These are phyloP conservation scores for Triticum monococcum DNA, from an alignment of 176 grass and related monocot species.

Conservation along the genomic window DNA sequence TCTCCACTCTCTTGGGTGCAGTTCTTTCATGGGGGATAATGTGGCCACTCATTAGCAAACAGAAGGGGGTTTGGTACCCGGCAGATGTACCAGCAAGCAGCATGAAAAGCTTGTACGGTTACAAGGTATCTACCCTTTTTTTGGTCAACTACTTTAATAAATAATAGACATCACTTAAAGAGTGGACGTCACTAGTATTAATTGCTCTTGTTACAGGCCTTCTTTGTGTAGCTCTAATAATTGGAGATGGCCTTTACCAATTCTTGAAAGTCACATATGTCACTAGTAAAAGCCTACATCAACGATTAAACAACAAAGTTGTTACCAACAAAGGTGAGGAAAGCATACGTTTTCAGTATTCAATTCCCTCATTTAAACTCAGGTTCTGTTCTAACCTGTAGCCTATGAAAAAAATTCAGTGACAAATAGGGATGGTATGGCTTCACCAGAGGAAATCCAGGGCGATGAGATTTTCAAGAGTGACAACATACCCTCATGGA, in stretches of 20 bases:
- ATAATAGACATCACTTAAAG: not conserved
- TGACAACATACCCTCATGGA: constrained; percentile 58
- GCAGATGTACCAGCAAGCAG: constrained; percentile 60
- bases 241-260: constrained; percentile 76
- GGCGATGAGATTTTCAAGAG: constrained; percentile 59
- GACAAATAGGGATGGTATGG: constrained; percentile 31
- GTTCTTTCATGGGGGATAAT: constrained; percentile 82
- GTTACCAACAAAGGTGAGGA: constrained; percentile 48
- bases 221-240: constrained; percentile 68
- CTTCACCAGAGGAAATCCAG: constrained; percentile 33
- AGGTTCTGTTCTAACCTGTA: not conserved
- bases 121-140: constrained; percentile 53
- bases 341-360: not conserved
- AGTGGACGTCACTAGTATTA: not conserved
- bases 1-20: constrained; percentile 74
- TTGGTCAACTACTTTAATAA: not conserved
- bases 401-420: not conserved
- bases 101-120: constrained; percentile 85
- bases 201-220: constrained; percentile 39
- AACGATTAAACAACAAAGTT: constrained; percentile 30
- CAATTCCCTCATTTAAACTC: not conserved
- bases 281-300: constrained; percentile 46
- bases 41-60: constrained; percentile 78
- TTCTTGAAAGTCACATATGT: constrained; percentile 54
- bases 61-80: constrained; percentile 71